Percentiles rank a stretch among this genome's conserved stretches.
These are phyloP conservation scores for Penicilliopsis zonata DNA, from an alignment of 495 filamentous ascomycete genomes.

Conservation along the genomic window DNA sequence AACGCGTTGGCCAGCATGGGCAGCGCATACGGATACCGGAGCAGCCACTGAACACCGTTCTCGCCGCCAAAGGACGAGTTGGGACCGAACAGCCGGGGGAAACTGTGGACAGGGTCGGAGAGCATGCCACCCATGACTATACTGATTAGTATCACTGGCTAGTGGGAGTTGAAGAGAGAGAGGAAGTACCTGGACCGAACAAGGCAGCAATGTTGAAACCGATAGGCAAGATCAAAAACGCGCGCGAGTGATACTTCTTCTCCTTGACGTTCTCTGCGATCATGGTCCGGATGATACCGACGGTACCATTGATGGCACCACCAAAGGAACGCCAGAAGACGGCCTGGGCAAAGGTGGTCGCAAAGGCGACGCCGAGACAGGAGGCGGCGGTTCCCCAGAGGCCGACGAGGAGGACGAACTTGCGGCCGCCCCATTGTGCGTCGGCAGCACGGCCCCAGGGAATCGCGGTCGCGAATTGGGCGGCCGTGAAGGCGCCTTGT, in stretches of 20 bases:
- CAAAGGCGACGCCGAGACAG: constrained; percentile 71
- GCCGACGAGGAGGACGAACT: constrained; percentile 67
- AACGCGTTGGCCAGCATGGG: constrained; percentile 63
- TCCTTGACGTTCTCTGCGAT: constrained; percentile 69
- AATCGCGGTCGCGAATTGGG: constrained; percentile 79
- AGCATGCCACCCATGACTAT: constrained; percentile 57
- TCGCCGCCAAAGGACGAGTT: constrained; percentile 37
- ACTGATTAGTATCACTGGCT: constrained; percentile 39
- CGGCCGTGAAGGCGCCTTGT: constrained; percentile 67
- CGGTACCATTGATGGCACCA: constrained; percentile 70
- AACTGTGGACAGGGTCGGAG: constrained; percentile 60
- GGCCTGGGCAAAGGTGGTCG: constrained; percentile 57
- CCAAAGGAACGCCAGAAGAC: constrained; percentile 62
- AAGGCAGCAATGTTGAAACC: constrained; percentile 71
- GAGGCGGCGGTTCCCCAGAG: constrained; percentile 59
- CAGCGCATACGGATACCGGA: constrained; percentile 57
- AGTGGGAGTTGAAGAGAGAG: constrained; percentile 2
- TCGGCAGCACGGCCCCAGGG: constrained; percentile 72
- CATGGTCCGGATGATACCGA: constrained; percentile 73
- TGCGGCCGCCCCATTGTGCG: constrained; percentile 55
- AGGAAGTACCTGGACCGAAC: constrained; percentile 50
- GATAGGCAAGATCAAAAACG: constrained; percentile 60
- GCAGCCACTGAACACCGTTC: constrained; percentile 50
- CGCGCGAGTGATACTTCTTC: constrained; percentile 54
- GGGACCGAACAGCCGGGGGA: constrained; percentile 53